These are phyloP conservation scores for Cinnamomum chago DNA, from an alignment of 164 flowering plant species.

Conservation along the genomic window DNA sequence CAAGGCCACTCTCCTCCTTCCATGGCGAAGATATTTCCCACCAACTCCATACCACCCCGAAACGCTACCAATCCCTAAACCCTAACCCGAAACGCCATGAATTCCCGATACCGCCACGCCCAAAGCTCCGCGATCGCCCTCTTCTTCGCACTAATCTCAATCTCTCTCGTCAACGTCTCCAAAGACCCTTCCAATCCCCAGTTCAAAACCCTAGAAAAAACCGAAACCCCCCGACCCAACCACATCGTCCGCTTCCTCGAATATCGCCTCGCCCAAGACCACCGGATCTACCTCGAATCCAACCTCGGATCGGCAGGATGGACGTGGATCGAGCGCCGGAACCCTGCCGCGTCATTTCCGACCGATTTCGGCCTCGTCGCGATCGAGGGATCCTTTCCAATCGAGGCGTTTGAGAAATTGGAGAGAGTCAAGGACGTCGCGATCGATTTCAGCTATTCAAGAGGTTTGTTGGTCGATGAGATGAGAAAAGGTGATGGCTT, in stretches of 20 bases:
- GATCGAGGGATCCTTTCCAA: conserved; percentile 41
- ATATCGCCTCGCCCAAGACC: conserved; percentile 55
- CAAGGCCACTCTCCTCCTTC: not conserved
- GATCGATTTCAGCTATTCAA: conserved; percentile 53
- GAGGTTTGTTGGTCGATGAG: conserved; percentile 40
- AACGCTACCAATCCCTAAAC: conserved; percentile 2
- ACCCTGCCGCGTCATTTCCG: conserved; percentile 69
- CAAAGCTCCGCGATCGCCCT: conserved; percentile 18
- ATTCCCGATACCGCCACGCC: not conserved
- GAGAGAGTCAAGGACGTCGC: conserved; percentile 80
- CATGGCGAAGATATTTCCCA: conserved; percentile 18
- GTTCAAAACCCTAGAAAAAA: conserved; percentile 6
- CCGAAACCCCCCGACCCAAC: conserved; percentile 18
- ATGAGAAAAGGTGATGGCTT: not conserved
- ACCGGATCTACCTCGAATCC: conserved; percentile 46
- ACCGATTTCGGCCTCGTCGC: conserved; percentile 83
- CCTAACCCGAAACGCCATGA: conserved; percentile 6
- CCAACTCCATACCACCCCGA: conserved; percentile 2
- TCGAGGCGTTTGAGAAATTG: conserved; percentile 52
- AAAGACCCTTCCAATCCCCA: conserved; percentile 9
- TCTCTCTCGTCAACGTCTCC: conserved; percentile 26
- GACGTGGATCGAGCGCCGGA: conserved; percentile 82
- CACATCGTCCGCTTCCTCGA: conserved; percentile 73
- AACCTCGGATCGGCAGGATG: conserved; percentile 45
- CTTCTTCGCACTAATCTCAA: conserved; percentile 31